Evolutionary conservation across 139 green algal species (phyloP), one percentile per base, ranked within the genome.

Genomic region (Raphidocelis subcapitata): DNA sequence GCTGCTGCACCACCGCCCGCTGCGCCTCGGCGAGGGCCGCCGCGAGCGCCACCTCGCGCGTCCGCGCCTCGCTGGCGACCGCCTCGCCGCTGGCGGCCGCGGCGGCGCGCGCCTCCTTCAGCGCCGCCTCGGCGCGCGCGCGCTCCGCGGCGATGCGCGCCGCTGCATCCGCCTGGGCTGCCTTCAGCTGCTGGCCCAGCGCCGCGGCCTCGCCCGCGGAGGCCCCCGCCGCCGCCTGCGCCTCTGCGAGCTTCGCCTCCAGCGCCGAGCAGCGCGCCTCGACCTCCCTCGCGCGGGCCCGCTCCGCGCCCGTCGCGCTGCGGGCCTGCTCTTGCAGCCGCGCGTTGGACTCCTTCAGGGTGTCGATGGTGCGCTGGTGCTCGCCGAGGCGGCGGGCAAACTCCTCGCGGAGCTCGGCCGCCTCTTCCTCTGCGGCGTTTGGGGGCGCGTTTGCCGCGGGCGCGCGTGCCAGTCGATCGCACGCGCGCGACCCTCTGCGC

Each of bases 381-480:
- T 79, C 79, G 2, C 83, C 89, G 37, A 97, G 77, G 3, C 92
- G 77, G 20, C 73, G 66, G 0, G 85, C 81, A 75, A 97, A 97
- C 80, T 97, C 92, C 65, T 97, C 92, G 56, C 93, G 83, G 0
- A 97, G 78, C 35, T 96, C 92, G 18, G 79, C 36, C 26, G 95
- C 74, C 74, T 96, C 90, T 41, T 85, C 75, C 65, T 91, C 81
- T 86, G 80, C 60, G 56, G 21, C 41, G 12, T 8, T 49, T 8
- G 41, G 41, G 41, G 41, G 41, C 8, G 41, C 8, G 41, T 8
- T 8, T 49, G 55, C 41, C 41, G 12, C 41, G 41, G 12, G 24
- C 32, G 70, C 33, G 16, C 47, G 28, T n/a, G 51, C 3, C 32
- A 15, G 14, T 36, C 41, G 32, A 52, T 8, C 36, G 16, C 1